These are phyloP conservation scores for Pythium phragmitis DNA, from an alignment of 352 stramenopile species.

Conservation along the genomic window DNA sequence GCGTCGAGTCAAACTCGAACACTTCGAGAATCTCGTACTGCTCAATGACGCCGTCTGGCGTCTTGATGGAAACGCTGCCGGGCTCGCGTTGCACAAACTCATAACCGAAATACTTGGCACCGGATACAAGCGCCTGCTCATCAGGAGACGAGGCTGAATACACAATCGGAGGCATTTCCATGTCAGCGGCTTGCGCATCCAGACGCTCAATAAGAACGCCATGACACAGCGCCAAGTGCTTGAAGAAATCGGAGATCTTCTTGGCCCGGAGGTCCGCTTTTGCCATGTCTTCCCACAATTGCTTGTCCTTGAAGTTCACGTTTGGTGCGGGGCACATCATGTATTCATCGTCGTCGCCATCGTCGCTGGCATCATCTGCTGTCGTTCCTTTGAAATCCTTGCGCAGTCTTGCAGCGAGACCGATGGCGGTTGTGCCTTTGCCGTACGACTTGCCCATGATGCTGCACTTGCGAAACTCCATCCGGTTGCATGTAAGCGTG, in stretches of 20 bases:
- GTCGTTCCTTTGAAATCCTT: conserved; percentile 56
- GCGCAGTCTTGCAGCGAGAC: conserved; percentile 61
- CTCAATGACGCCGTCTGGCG: conserved; percentile 50
- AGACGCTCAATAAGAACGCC: conserved; percentile 96
- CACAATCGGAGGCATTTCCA: conserved; percentile 43
- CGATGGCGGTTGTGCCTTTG: conserved; percentile 83
- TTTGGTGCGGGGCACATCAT: conserved; percentile 42
- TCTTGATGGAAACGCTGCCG: conserved; percentile 69
- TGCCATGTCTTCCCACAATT: conserved; percentile 57
- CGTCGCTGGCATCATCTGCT: conserved; percentile 42
- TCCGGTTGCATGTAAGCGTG: conserved; percentile 88
- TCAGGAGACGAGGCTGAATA: conserved; percentile 91
- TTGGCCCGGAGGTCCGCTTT: conserved; percentile 34
- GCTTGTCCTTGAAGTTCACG: conserved; percentile 81
- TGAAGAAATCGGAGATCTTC: conserved; percentile 86
- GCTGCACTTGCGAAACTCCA: conserved; percentile 90
- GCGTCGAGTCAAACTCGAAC: conserved; percentile 92
- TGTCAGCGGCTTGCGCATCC: conserved; percentile 44
- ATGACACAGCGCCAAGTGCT: conserved; percentile 89
- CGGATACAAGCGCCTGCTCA: conserved; percentile 82
- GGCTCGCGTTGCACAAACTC: conserved; percentile 74
- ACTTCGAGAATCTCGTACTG: conserved; percentile 91
- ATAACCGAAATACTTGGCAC: conserved; percentile 86
- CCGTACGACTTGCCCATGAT: conserved; percentile 80
- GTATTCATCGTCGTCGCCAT: conserved; percentile 36